phyloP scores from a whole-genome alignment of 306 rosid species.

The Comarum palustre region DNA sequence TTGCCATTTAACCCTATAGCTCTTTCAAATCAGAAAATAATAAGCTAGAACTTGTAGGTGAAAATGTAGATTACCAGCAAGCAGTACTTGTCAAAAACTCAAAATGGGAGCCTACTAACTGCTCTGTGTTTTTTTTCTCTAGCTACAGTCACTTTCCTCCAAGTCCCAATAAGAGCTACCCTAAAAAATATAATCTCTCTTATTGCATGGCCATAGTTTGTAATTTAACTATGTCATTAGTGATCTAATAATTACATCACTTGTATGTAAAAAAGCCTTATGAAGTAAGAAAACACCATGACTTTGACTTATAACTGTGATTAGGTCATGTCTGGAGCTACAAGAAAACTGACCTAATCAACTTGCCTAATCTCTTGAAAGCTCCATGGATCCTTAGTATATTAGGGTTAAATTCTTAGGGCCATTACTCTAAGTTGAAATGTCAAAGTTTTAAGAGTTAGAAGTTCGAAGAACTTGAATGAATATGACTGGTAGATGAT shows the following conservation, averaged over 20 bases:
- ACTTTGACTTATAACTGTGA: slow-evolving; percentile 32
- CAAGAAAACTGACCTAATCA: slow-evolving; percentile 34
- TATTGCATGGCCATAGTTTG: background rate
- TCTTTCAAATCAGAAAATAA: slow-evolving; percentile 38
- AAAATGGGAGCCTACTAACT: slow-evolving; percentile 43
- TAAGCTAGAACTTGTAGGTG: slow-evolving; percentile 46
- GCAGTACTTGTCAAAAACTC: slow-evolving; percentile 49
- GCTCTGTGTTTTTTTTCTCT: slow-evolving; percentile 43
- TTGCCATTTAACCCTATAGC: slow-evolving; percentile 45
- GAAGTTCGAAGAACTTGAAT: slow-evolving; percentile 2
- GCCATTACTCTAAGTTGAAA: slow-evolving; percentile 16
- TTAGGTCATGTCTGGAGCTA: slow-evolving; percentile 48
- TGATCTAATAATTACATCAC: slow-evolving; percentile 50
- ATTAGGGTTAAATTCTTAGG: background rate
- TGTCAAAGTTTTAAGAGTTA: slow-evolving; percentile 14
- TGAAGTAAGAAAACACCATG: slow-evolving; percentile 35
- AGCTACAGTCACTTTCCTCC: slow-evolving; percentile 60
- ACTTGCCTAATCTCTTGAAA: slow-evolving; percentile 7
- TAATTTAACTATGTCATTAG: slow-evolving; percentile 1
- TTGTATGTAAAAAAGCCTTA: slow-evolving; percentile 44
- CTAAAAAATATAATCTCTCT: slow-evolving; percentile 27
- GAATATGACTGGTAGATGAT: slow-evolving; percentile 36
- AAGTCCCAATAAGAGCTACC: slow-evolving; percentile 48
- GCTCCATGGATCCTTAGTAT: slow-evolving; percentile 15
- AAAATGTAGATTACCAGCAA: slow-evolving; percentile 51